Evolutionary conservation across 441 rosid species (phyloP), one percentile per base, ranked within the genome.

Genomic region (Melastoma candidum): DNA sequence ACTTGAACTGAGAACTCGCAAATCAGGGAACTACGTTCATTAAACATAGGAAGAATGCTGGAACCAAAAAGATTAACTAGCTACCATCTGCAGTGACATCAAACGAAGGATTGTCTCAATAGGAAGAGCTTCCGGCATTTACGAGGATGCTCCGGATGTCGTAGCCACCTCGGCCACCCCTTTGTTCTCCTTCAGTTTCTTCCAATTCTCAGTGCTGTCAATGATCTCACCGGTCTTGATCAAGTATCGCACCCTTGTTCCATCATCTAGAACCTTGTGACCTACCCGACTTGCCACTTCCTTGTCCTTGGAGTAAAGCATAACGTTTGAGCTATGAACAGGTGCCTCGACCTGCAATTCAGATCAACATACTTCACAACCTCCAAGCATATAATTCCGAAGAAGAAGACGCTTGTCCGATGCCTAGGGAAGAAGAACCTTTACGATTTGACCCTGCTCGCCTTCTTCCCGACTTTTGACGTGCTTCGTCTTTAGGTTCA

Each of bases 251-350:
- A 87, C 96, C 55, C 74, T 69, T 46, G 63, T 72, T 41, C 98
- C 96, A 65, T 81, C 55, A 2, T 85, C 92, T 7, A 88, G 87
- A 26, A 79, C 65, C 65, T 79, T 85, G 64, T 85, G 98, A 29
- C 96, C 96, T 48, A 85, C 81, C 24, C 98, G 75, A 65, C 98
- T 92, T 3, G 77, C 77, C 6, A 82, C 80, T 0, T 87, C 73
- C 68, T 85, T 57, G 41, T 92, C 98, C 69, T 83, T 85, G 0
- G 96, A 92, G 70, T 88, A 87, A 2, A 88, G 69, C 98, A 92
- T 92, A 74, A 88, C 95, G 25, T 85, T 87, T 7, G 98, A 92
- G 76, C 96, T 92, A 73, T 92, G 98, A 63, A 92, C 75, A 1
- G 94, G 85, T 32, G 94, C 95, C 79, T 87, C 98, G 4, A 87